Evolutionary conservation across 176 grass and related monocot species (phyloP), one percentile per base, ranked within the genome.

Genomic region (Oryza glaberrima): DNA sequence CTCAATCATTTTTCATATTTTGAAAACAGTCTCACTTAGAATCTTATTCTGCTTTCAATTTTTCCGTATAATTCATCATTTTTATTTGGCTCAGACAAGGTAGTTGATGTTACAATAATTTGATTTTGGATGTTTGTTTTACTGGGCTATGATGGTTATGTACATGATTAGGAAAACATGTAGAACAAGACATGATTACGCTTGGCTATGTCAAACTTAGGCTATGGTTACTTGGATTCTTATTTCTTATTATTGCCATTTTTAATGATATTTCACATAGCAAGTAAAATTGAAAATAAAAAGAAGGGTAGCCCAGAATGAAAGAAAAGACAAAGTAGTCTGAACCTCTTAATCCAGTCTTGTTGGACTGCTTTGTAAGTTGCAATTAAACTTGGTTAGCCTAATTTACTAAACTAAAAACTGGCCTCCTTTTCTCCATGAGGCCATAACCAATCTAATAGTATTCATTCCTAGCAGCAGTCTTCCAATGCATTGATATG

Each of bases 201-300:
- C 30, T 67, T 67, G 75, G 40, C 44, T 34, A 9, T 35, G 20
- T 79, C 6, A 70, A 60, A 30, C 7, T 43, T 54, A 58, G 67
- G 13, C 5, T 1, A n/a, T 32, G 35, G 9, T 63, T 73, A 26
- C 15, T 67, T 48, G 26, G 22, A 67, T 22, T 66, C 2, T 49
- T 86, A 58, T 77, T 28, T 48, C 66, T 77, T 82, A 45, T 76
- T 61, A 64, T 19, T 32, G 23, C 19, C 38, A 81, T 82, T 19
- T 64, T 54, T 82, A 77, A 40, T 48, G 23, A 28, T 48, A 41
- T 82, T 86, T 54, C 72, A 79, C 10, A 16, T 83, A 26, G 6
- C 43, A 52, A 72, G 17, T 36, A 78, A 72, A 66, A 54, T 48
- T 58, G 23, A 67, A 76, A 54, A 43, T 25, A 10, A 48, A 51